These are phyloP conservation scores for Candida dubliniensis DNA, from an alignment of 1,139 yeast species.

Conservation along the genomic window DNA sequence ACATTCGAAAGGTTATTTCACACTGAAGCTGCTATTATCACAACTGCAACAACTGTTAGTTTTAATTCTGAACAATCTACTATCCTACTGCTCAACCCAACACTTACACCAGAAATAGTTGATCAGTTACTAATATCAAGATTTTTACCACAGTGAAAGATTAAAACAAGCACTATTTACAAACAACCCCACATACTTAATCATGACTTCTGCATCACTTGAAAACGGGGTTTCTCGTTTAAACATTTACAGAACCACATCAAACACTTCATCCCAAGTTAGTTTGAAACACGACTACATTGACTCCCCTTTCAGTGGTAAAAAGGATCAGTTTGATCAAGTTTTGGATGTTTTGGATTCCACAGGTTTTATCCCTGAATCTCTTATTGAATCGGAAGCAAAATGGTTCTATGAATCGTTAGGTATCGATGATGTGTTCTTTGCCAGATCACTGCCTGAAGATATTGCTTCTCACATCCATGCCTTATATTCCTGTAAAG, in stretches of 20 bases:
- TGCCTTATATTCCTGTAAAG: conserved; percentile 88
- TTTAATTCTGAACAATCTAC: too few relatives aligned
- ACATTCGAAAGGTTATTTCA: too few relatives aligned
- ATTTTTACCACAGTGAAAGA: background rate
- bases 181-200: background rate
- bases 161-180: too few relatives aligned
- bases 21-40: too few relatives aligned
- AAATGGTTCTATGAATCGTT: conserved; percentile 85
- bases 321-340: conserved; percentile 74
- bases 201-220: conserved; percentile 8
- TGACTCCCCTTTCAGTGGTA: conserved; percentile 75
- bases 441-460: conserved; percentile 79
- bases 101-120: too few relatives aligned
- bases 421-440: conserved; percentile 91
- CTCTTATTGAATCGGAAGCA: conserved; percentile 80
- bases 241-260: conserved; percentile 14
- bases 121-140: too few relatives aligned
- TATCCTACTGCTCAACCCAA: too few relatives aligned
- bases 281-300: conserved; percentile 61
- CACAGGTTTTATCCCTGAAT: conserved; percentile 87
- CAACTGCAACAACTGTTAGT: too few relatives aligned
- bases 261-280: conserved; percentile 36
- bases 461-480: conserved; percentile 83
- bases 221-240: conserved; percentile 14
- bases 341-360: conserved; percentile 82